Base-by-base conservation (phyloP, 2,329 filamentous ascomycete genomes). In the Talaromyces atroroseus region DNA sequence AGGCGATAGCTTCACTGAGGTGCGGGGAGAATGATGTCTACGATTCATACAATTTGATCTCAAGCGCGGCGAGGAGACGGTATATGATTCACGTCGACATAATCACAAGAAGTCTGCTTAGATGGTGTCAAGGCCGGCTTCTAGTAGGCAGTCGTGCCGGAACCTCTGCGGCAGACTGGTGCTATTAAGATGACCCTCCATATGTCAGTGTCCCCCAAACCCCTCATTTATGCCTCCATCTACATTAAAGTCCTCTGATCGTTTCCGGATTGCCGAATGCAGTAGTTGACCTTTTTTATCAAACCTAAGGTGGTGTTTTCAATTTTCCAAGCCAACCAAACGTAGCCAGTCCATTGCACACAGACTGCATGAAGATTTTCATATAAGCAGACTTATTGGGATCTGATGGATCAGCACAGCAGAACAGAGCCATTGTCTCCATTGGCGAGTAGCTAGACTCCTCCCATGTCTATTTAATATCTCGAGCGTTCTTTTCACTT, bases 321-420 rank as follows among this genome's bases (percentile, higher is more conserved):
- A 23, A 49, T n/a, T 18, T 5, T 26, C 47, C 12, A 49, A 21
- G 24, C n/a, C 18, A 49, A 6, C 26, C 26, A 49, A 16, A 32
- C 6, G 5, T 34, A 29, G n/a, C n/a, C 29, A 18, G 14, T 21
- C 29, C 46, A 49, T 38, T 38, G 12, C n/a, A n/a, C 36, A 45
- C 40, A 23, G 18, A 36, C 50, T 46, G 50, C 40, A 46, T 53
- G 3, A 32, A 46, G 50, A 46, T 36, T 53, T 34, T 32, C 50
- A 46, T 53, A 29, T 21, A 34, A 5, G 40, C 50, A 16, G 20
- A 23, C 32, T 32, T 32, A 14, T 46, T n/a, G 14, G 42, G 23
- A 2, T 53, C 29, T 21, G 8, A 5, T 3, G 50, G 26, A 5
- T 45, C 2, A 14, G 20, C 50, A 53, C 50, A 34, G 44, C 29